A percentile compares a stretch with the other conserved stretches of the same genome.
These are phyloP conservation scores for Aspergillus candidus DNA, from an alignment of 2,329 filamentous ascomycete species.

Conservation along the genomic window DNA sequence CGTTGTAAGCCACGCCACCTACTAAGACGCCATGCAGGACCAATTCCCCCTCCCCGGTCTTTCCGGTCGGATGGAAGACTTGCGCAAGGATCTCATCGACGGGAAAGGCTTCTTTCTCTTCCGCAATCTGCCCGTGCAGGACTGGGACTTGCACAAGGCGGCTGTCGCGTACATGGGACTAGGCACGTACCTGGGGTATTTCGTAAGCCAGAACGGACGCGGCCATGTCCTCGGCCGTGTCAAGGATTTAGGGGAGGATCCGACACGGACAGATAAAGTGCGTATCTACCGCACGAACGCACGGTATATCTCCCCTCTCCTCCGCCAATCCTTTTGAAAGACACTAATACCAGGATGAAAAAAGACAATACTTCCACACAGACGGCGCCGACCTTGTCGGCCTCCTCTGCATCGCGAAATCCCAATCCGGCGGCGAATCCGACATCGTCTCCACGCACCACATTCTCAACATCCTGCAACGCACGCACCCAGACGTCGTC, in stretches of 20 bases:
- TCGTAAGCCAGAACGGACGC: conserved; percentile 78
- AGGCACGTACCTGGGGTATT: conserved; percentile 78
- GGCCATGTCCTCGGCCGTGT: conserved; percentile 69
- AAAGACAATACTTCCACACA: conserved; percentile 70
- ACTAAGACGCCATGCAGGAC: conserved; percentile 26
- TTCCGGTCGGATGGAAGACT: conserved; percentile 45
- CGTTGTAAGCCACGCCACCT: background rate
- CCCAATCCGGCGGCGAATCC: conserved; percentile 75
- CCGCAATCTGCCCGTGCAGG: conserved; percentile 70
- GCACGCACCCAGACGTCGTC: conserved; percentile 70
- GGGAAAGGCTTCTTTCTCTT: conserved; percentile 88
- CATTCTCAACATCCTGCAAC: conserved; percentile 74
- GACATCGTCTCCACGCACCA: conserved; percentile 73
- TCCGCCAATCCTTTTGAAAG: no score
- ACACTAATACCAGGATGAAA: no score
- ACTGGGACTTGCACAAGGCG: conserved; percentile 73
- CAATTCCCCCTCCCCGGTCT: conserved; percentile 59
- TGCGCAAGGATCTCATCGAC: conserved; percentile 64
- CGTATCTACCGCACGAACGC: conserved; percentile 88
- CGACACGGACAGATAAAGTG: conserved; percentile 58
- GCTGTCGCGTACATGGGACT: conserved; percentile 86
- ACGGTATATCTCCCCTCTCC: conserved; percentile 24
- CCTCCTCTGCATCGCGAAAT: conserved; percentile 70
- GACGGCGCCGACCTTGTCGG: conserved; percentile 81
- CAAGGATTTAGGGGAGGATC: conserved; percentile 46